Evolutionary conservation across 768 basidiomycete genomes (phyloP), one percentile per base, ranked within the genome.

Genomic region (Auricularia cornea): DNA sequence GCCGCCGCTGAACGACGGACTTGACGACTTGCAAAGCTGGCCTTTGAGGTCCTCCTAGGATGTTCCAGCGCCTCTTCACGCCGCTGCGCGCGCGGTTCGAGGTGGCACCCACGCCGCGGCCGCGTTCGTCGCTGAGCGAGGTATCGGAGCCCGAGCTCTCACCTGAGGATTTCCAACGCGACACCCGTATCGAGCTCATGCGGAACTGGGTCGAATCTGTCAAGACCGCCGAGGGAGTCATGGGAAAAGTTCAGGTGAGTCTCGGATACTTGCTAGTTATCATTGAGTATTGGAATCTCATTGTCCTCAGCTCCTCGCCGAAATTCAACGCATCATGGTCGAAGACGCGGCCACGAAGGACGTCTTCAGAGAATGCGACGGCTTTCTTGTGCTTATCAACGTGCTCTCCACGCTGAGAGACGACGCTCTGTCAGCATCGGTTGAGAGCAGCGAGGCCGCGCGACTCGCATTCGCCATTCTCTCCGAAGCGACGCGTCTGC

Each of bases 291-390:
- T 23, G 33, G 20, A 44, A 38, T 64, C 33, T 38, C 63, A 38
- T 60, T 20, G 40, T 31, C 28, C 29, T 18, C 62, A 90, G 89
- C 80, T 84, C 40, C 71, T 91, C 63, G 75, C 76, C 23, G 88
- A 90, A 69, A 85, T 93, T 44, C 83, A 84, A 61, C 78, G 84
- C 18, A 83, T 88, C 28, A 79, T 92, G 79, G 77, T 79, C 18
- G 84, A 90, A 71, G 86, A 89, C 67, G 70, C 78, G 2, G 76
- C 72, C 51, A 88, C 88, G 12, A 89, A 87, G 71, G 85, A 87
- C 62, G 84, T 87, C 23, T 93, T 94, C 72, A 80, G 92, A 3
- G 89, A 92, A 69, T 77, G 88, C 69, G 92, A 93, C 65, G 92
- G 92, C 1, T 92, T 92, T 70, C 76, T 92, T 23, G 81, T 84